A percentile compares a stretch with the other conserved stretches of the same genome.
Conservation (phyloP, 23 red algal species). For the Gracilaria caudata region DNA sequence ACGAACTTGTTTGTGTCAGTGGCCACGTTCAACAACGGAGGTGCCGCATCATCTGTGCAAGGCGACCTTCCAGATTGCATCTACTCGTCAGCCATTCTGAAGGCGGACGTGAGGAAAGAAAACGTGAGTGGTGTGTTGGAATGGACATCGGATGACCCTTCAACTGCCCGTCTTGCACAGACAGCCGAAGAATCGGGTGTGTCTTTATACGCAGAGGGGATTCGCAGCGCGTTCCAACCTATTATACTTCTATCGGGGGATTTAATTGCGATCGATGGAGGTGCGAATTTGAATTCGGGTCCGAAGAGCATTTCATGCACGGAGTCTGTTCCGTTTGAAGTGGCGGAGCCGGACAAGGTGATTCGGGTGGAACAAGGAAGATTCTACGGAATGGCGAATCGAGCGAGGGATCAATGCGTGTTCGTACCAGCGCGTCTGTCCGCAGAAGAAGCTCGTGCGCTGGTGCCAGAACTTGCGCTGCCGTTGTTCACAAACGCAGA, state of each 20-base stretch:
- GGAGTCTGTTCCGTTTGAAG: neutral
- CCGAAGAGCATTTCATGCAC: conserved; percentile 3
- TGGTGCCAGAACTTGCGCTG: neutral
- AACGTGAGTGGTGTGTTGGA: neutral
- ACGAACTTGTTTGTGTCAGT: conserved; percentile 6
- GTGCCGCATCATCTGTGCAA: neutral
- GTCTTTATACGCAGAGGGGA: conserved; percentile 15
- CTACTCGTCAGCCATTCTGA: neutral
- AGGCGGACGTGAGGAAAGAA: neutral
- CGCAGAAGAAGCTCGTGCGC: neutral
- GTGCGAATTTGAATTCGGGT: neutral
- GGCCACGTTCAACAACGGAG: conserved; percentile 23
- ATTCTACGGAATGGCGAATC: conserved; percentile 15
- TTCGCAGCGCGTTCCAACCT: conserved; percentile 8
- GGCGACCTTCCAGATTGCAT: conserved; percentile 20
- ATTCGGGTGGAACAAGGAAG: conserved; percentile 21
- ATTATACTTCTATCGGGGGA: neutral
- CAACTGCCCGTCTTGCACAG: neutral
- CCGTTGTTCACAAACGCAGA: conserved; percentile 17
- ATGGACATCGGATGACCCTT: conserved; percentile 20
- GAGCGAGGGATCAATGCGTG: conserved; percentile 7
- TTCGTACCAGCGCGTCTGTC: neutral
- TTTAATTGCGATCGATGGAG: neutral
- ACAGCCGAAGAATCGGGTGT: conserved; percentile 5
- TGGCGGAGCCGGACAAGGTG: neutral